These are phyloP conservation scores for Funneliformis mosseae DNA, from an alignment of 192 early-diverging fungal species.

Conservation along the genomic window DNA sequence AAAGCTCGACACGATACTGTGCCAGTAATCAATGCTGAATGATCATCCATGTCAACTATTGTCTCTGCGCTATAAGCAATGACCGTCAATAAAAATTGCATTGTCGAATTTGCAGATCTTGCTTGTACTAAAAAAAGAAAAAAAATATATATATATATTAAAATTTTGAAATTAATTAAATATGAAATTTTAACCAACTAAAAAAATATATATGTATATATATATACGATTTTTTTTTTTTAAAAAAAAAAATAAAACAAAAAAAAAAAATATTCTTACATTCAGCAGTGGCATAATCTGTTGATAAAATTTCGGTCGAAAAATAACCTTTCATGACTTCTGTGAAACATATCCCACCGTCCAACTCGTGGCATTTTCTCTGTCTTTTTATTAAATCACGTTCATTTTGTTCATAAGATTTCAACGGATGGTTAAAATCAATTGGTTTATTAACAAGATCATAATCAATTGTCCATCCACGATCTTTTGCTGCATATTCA, in stretches of 20 bases:
- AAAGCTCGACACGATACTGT: constrained; percentile 51
- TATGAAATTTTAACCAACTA: neutral
- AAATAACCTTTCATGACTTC: constrained; percentile 50
- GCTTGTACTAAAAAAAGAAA: constrained; percentile 38
- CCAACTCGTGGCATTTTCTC: constrained; percentile 14
- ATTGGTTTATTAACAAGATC: constrained; percentile 36
- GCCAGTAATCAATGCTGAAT: constrained; percentile 42
- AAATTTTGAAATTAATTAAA: neutral
- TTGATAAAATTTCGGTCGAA: constrained; percentile 41
- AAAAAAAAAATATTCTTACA: neutral
- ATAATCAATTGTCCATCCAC: constrained; percentile 47
- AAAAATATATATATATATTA: too few species aligned
- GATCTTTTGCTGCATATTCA: constrained; percentile 40
- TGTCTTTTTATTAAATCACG: neutral
- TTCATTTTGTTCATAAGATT: constrained; percentile 22
- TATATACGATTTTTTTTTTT: neutral
- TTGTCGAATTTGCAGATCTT: constrained; percentile 41
- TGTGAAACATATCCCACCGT: constrained; percentile 41
- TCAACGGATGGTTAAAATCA: constrained; percentile 39
- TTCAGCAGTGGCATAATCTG: constrained; percentile 44
- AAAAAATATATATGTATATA: neutral
- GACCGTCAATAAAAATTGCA: constrained; percentile 43
- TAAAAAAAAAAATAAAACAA: neutral
- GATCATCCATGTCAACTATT: constrained; percentile 37
- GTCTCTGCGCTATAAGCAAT: constrained; percentile 38